A percentile compares a stretch with the other conserved stretches of the same genome.
Evolutionary conservation across 2,329 filamentous ascomycete genomes (phyloP).

Genomic region (Corinectria fuckeliana): DNA sequence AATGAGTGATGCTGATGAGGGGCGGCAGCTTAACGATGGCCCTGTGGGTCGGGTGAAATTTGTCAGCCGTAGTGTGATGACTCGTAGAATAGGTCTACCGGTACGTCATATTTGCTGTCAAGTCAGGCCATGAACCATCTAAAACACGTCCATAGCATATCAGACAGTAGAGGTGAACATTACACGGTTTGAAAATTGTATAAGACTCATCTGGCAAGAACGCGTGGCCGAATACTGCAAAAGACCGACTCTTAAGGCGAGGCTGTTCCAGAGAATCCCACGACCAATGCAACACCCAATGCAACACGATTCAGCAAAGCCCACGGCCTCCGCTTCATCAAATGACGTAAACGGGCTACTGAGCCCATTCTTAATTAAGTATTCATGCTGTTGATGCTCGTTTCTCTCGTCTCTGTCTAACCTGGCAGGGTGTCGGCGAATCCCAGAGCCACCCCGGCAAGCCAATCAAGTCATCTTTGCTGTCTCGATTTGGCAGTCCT

Average conservation of each 20-base stretch:
- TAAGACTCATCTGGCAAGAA: background rate
- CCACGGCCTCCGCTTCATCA: background rate
- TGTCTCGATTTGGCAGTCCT: conserved; percentile 27
- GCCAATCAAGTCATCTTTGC: conserved; percentile 24
- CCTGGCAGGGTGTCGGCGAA: background rate
- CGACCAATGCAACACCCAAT: background rate
- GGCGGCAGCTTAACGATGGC: background rate
- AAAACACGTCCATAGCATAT: background rate
- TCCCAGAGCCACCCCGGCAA: background rate
- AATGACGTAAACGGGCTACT: background rate
- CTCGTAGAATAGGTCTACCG: background rate
- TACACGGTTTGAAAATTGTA: background rate
- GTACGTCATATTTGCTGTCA: background rate
- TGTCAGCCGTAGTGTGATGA: background rate
- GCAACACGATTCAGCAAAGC: background rate
- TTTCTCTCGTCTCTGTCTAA: background rate
- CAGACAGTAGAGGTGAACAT: too few species aligned
- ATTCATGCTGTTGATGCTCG: background rate
- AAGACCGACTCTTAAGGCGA: background rate
- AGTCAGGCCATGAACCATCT: background rate
- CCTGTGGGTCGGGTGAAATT: background rate
- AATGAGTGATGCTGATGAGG: background rate
- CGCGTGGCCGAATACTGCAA: too few species aligned
- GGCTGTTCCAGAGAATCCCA: background rate
- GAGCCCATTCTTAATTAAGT: background rate